Percentiles rank a stretch among this genome's conserved stretches.
phyloP scores from a whole-genome alignment of 2,329 filamentous ascomycete genomes.

The Alternaria brassicae region DNA sequence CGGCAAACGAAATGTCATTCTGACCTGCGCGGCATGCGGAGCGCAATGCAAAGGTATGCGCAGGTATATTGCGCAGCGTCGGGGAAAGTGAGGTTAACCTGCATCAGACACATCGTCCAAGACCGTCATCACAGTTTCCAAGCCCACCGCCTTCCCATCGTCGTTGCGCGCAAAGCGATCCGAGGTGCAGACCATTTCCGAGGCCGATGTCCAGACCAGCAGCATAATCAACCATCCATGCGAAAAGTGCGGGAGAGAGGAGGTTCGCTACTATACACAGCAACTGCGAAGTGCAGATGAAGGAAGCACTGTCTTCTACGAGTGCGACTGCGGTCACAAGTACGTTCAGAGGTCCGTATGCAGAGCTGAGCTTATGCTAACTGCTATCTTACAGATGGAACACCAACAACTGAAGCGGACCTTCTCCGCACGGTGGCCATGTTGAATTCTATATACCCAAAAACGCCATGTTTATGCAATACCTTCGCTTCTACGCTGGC shows the following conservation, averaged over 20 bases:
- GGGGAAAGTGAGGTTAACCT: neutral
- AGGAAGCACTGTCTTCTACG: constrained; percentile 91
- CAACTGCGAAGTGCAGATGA: constrained; percentile 94
- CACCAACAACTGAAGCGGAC: constrained; percentile 66
- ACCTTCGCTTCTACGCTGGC: constrained; percentile 27
- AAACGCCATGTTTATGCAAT: constrained; percentile 39
- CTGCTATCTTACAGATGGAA: constrained; percentile 55
- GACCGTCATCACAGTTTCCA: constrained; percentile 81
- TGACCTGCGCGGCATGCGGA: constrained; percentile 86
- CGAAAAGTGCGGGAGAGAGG: constrained; percentile 78
- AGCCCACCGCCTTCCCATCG: constrained; percentile 88
- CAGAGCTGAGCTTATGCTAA: constrained; percentile 24
- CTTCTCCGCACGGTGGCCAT: constrained; percentile 13
- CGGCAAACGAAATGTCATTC: constrained; percentile 74
- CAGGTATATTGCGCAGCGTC: neutral
- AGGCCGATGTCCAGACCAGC: constrained; percentile 77
- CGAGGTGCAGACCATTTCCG: constrained; percentile 81
- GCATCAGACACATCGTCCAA: constrained; percentile 60
- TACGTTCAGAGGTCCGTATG: constrained; percentile 54
- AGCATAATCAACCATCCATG: constrained; percentile 74
- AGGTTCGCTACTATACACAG: constrained; percentile 84
- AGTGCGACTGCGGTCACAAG: constrained; percentile 86
- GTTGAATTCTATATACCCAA: constrained; percentile 21
- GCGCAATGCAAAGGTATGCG: constrained; percentile 56
- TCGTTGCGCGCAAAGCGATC: constrained; percentile 84